These are phyloP conservation scores for Trichoderma cornu-damae DNA, from an alignment of 2,329 filamentous ascomycete genomes.

Conservation along the genomic window DNA sequence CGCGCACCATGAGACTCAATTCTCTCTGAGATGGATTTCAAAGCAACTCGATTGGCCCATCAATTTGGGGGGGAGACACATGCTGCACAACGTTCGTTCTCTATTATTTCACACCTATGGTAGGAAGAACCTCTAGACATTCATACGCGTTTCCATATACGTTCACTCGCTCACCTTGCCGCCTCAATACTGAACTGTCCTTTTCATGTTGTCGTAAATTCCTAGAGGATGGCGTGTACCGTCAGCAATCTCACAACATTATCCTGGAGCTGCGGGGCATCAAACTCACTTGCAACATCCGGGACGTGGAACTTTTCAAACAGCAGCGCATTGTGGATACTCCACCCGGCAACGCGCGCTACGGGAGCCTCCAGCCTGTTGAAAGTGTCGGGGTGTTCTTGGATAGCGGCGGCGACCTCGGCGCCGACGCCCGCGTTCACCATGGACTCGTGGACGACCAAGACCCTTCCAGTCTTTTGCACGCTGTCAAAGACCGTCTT, in stretches of 20 bases:
- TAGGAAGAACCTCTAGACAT: conserved; percentile 3
- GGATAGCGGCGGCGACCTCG: conserved; percentile 81
- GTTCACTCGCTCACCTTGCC: neutral
- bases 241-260: neutral
- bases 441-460: conserved; percentile 92
- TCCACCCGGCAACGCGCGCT: conserved; percentile 81
- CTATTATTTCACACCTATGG: conserved; percentile 1
- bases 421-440: conserved; percentile 84
- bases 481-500: conserved; percentile 76
- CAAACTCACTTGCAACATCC: conserved; percentile 82
- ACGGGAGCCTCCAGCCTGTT: conserved; percentile 79
- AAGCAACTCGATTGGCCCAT: neutral
- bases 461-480: conserved; percentile 75
- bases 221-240: conserved; percentile 44
- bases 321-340: conserved; percentile 71
- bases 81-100: neutral
- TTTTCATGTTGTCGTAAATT: conserved; percentile 66
- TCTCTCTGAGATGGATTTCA: neutral
- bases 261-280: too few relatives aligned
- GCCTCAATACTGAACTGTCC: conserved; percentile 59
- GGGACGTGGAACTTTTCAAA: conserved; percentile 80
- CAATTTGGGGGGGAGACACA: neutral
- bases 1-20: too few relatives aligned
- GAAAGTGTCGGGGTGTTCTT: conserved; percentile 72
- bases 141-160: conserved; percentile 3